Conservation (phyloP, 345 rosid genomes). For the Dipteronia sinensis region DNA sequence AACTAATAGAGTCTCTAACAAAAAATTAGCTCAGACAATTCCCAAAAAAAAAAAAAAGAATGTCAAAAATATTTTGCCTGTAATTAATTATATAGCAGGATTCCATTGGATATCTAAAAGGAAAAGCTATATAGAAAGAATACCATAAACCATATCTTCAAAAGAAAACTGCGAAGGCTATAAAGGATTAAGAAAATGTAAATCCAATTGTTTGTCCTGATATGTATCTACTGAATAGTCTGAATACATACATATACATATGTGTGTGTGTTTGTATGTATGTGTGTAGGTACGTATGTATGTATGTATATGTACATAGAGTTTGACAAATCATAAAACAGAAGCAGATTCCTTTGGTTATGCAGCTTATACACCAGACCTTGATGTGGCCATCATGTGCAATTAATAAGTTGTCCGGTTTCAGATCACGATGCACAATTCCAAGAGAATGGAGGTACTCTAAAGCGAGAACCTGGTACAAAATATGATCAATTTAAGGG, state of each 20-base stretch:
- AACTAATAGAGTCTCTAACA: background rate
- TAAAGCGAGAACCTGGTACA: conserved; percentile 82
- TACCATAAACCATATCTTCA: background rate
- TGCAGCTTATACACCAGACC: conserved; percentile 49
- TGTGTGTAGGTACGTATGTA: background rate
- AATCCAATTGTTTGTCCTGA: conserved; percentile 1
- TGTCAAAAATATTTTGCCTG: background rate
- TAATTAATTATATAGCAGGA: background rate
- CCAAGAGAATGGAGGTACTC: conserved; percentile 80
- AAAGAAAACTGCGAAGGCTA: background rate
- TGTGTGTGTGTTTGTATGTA: background rate
- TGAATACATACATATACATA: background rate
- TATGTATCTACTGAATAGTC: background rate
- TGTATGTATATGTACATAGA: background rate
- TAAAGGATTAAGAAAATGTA: background rate
- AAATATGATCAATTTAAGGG: conserved; percentile 10
- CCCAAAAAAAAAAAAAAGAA: background rate
- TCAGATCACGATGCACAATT: conserved; percentile 82
- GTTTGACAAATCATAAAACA: conserved; percentile 3
- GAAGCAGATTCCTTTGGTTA: background rate
- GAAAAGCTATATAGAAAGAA: background rate
- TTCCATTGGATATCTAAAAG: background rate
- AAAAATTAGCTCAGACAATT: background rate
- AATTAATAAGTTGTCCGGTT: conserved; percentile 82
- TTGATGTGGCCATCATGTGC: conserved; percentile 86